Percentiles rank a stretch among this genome's conserved stretches.
phyloP scores from a whole-genome alignment of 805 yeast species.

The Candida ovalis region DNA sequence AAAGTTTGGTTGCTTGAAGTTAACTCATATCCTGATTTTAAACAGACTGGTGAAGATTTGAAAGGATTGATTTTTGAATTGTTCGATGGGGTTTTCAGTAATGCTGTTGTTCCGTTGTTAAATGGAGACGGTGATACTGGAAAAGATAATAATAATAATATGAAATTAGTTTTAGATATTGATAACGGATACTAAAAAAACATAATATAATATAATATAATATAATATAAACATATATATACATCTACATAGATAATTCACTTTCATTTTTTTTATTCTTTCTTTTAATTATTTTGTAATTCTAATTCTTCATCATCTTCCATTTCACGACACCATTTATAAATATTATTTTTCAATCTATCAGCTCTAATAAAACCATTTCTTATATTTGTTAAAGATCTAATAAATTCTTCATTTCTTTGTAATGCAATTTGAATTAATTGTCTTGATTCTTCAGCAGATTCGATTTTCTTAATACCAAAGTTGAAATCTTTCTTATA shows the following conservation, averaged over 20 bases:
- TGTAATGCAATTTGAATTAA: slow-evolving; percentile 75
- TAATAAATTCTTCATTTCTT: slow-evolving; percentile 79
- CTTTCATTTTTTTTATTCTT: background rate
- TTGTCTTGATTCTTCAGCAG: slow-evolving; percentile 68
- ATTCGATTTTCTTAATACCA: slow-evolving; percentile 45
- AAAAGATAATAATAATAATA: slow-evolving; percentile 2
- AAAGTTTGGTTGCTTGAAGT: slow-evolving; percentile 72
- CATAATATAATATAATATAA: background rate
- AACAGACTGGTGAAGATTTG: slow-evolving; percentile 84
- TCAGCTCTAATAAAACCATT: slow-evolving; percentile 76
- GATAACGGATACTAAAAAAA: slow-evolving; percentile 5
- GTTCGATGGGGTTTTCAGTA: slow-evolving; percentile 52
- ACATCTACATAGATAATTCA: slow-evolving; percentile 2
- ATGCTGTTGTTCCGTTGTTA: slow-evolving; percentile 49
- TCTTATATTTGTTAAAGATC: slow-evolving; percentile 71
- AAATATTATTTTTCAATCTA: slow-evolving; percentile 63
- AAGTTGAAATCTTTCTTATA: slow-evolving; percentile 44
- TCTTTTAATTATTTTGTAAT: slow-evolving; percentile 1
- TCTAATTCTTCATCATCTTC: slow-evolving; percentile 43
- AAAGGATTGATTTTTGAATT: slow-evolving; percentile 62
- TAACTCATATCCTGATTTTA: slow-evolving; percentile 94
- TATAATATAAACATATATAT: background rate
- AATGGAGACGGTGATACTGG: slow-evolving; percentile 15
- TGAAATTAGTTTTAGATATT: slow-evolving; percentile 37
- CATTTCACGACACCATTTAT: slow-evolving; percentile 84